These are phyloP conservation scores for Trichodelitschia bisporula DNA, from an alignment of 495 filamentous ascomycete genomes.

Conservation along the genomic window DNA sequence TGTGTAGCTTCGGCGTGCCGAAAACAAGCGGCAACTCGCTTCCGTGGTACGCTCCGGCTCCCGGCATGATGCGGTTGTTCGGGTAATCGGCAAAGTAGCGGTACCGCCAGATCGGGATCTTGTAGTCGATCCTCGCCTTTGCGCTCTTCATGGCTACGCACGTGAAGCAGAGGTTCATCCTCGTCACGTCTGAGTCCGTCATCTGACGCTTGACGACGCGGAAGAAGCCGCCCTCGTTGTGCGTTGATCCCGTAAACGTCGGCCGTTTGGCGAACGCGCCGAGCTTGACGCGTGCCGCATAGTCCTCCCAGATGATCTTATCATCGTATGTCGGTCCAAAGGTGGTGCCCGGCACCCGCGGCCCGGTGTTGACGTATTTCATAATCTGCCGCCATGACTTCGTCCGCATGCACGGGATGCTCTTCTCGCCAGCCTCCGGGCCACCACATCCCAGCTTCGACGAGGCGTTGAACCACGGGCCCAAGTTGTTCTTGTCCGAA, in stretches of 20 bases:
- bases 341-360: not conserved
- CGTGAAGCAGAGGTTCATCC: not conserved
- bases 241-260: not conserved
- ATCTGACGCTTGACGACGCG: not conserved
- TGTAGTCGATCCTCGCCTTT: not conserved
- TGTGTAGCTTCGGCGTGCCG: not conserved
- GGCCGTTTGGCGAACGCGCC: not conserved
- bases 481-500: constrained; percentile 1
- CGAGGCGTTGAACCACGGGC: not conserved
- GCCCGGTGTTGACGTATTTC: not conserved
- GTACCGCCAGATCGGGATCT: constrained; percentile 1
- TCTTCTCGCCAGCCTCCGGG: not conserved
- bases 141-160: not conserved
- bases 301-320: constrained; percentile 1
- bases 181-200: not conserved
- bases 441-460: constrained; percentile 1
- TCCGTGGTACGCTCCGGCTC: constrained; percentile 1
- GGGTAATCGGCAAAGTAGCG: constrained; percentile 1
- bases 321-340: not conserved
- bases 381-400: constrained; percentile 1
- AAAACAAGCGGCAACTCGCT: constrained; percentile 1
- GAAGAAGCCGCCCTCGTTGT: constrained; percentile 2
- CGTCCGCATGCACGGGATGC: not conserved
- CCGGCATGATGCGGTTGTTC: not conserved
- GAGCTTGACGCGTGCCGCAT: not conserved